Evolutionary conservation across 2,329 filamentous ascomycete genomes (phyloP).

Genomic region (Triangularia setosa): DNA sequence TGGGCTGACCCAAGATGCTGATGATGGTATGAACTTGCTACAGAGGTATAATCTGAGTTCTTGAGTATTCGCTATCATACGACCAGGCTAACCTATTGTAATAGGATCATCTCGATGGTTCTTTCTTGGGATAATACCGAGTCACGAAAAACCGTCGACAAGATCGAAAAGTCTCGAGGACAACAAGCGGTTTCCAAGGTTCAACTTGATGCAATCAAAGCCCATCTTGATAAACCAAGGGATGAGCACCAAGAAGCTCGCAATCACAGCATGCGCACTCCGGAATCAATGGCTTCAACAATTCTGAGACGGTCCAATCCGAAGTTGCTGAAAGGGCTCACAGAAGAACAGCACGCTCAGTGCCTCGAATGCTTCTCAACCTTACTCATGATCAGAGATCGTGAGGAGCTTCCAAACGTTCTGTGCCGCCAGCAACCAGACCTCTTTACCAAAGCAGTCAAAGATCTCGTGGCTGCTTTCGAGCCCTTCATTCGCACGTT

Average conservation of each 20-base stretch:
- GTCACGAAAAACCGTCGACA: constrained; percentile 61
- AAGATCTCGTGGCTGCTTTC: constrained; percentile 62
- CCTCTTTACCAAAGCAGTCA: constrained; percentile 64
- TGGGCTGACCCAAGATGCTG: constrained; percentile 64
- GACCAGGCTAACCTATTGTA: background rate
- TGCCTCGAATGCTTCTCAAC: constrained; percentile 68
- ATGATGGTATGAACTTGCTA: constrained; percentile 77
- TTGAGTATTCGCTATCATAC: background rate
- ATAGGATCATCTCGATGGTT: constrained; percentile 69
- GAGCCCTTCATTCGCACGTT: constrained; percentile 70
- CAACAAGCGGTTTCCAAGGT: constrained; percentile 49
- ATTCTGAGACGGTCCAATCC: constrained; percentile 58
- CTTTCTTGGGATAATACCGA: constrained; percentile 69
- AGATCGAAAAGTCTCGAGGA: constrained; percentile 60
- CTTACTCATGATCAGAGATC: constrained; percentile 67
- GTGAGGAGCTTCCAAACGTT: constrained; percentile 63
- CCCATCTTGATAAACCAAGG: constrained; percentile 50
- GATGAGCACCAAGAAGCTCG: constrained; percentile 58
- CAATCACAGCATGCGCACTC: constrained; percentile 46
- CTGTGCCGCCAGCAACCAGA: constrained; percentile 69
- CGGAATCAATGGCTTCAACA: constrained; percentile 60
- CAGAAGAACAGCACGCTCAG: constrained; percentile 57
- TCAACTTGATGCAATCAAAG: constrained; percentile 57
- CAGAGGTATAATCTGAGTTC: constrained; percentile 44
- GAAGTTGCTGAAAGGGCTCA: constrained; percentile 44